Evolutionary conservation across 495 filamentous ascomycete genomes (phyloP).

Genomic region (Penicillium nucicola): DNA sequence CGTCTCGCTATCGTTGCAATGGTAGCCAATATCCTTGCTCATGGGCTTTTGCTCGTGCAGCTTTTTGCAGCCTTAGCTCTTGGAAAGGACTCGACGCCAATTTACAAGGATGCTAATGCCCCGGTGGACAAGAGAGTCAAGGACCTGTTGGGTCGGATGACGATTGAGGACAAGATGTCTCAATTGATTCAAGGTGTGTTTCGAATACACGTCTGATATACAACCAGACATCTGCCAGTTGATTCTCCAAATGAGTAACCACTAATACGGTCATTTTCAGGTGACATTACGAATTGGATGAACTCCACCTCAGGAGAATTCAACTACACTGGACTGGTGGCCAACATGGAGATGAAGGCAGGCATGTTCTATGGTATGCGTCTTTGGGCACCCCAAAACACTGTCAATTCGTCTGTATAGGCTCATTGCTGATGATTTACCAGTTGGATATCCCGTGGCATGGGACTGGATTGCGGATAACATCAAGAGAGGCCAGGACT

Average conservation of each 20-base stretch:
- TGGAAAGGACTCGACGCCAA: constrained; percentile 16
- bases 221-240: not conserved
- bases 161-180: constrained; percentile 63
- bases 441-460: constrained; percentile 60
- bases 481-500: constrained; percentile 60
- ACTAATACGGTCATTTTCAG: constrained; percentile 20
- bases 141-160: constrained; percentile 67
- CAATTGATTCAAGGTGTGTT: constrained; percentile 59
- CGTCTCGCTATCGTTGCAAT: constrained; percentile 8
- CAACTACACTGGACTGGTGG: constrained; percentile 61
- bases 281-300: constrained; percentile 70
- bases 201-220: too few relatives aligned
- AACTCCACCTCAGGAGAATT: constrained; percentile 54
- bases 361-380: constrained; percentile 58
- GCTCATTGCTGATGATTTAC: not conserved
- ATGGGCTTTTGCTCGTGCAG: constrained; percentile 30
- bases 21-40: constrained; percentile 22
- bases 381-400: too few relatives aligned
- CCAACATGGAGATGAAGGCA: constrained; percentile 59
- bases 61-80: constrained; percentile 20
- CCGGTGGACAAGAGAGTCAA: constrained; percentile 58
- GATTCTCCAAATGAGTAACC: not conserved
- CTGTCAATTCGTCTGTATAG: not conserved
- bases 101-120: constrained; percentile 62
- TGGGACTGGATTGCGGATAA: constrained; percentile 61